Evolutionary conservation across 305 asterid genomes (phyloP), one percentile per base, ranked within the genome.

Genomic region (Fraxinus baroniana): DNA sequence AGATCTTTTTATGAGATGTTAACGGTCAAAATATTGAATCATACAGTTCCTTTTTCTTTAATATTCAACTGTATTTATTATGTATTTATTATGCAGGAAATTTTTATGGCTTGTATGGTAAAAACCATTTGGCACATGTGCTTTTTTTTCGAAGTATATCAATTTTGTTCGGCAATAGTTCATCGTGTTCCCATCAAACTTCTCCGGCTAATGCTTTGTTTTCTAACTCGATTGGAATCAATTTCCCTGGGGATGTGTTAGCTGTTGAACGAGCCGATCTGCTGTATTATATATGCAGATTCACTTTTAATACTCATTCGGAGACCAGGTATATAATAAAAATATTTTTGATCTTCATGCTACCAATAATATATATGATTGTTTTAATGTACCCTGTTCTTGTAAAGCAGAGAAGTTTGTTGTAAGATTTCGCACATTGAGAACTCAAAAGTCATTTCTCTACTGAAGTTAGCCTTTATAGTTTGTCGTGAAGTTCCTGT

Each of bases 401-500:
- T 83, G 79, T 84, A 78, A 41, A 84, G 80, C 91, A 92, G 97
- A 89, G 89, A 89, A 60, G 10, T 62, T 78, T 83, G 92, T 84
- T 90, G 91, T 85, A 91, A 90, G 86, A 85, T 94, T 68, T 89
- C 92, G 24, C 28, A 84, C 82, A 82, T 92, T 85, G 95, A 89
- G 83, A 82, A 85, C 78, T 83, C 86, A 75, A 86, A 32, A 32
- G 86, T 90, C 15, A 75, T 32, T 32, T 88, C 90, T 83, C 85
- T 92, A 91, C 83, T 95, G 35, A 95, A 88, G 92, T 85, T 83
- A 78, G 90, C 97, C 83, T 95, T 94, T 79, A 71, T 85, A 76
- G 94, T 93, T 66, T 89, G 91, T 78, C 91, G 86, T 87, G 98
- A 95, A 80, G 91, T 94, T 64, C 99, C 98, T 39, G 74, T 90